A percentile compares a stretch with the other conserved stretches of the same genome.
Conservation (phyloP, 2,329 filamentous ascomycete species). For the Fusarium chuoi region DNA sequence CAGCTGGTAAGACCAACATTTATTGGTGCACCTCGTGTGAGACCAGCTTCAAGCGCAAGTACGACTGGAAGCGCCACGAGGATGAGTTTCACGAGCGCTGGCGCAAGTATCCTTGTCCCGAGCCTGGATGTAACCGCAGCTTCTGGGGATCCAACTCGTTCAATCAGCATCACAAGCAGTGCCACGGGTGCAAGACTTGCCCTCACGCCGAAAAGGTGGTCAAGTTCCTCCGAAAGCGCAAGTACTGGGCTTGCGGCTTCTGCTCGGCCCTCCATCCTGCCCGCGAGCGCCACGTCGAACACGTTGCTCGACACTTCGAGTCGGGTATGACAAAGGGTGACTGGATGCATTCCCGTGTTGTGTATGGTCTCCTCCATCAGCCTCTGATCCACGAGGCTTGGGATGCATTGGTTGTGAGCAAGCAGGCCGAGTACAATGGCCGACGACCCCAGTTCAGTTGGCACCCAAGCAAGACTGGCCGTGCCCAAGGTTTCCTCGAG, state of each 20-base stretch:
- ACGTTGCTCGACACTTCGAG: slow-evolving; percentile 75
- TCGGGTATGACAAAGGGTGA: slow-evolving; percentile 69
- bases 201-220: slow-evolving; percentile 73
- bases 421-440: slow-evolving; percentile 65
- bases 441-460: slow-evolving; percentile 71
- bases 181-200: slow-evolving; percentile 72
- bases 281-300: slow-evolving; percentile 74
- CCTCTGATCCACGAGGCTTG: slow-evolving; percentile 69
- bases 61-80: slow-evolving; percentile 76
- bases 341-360: slow-evolving; percentile 76
- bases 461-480: slow-evolving; percentile 66
- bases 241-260: slow-evolving; percentile 76
- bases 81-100: slow-evolving; percentile 76
- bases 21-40: slow-evolving; percentile 70
- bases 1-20: slow-evolving; percentile 55
- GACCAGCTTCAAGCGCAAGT: slow-evolving; percentile 74
- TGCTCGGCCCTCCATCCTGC: slow-evolving; percentile 71
- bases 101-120: slow-evolving; percentile 74
- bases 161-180: slow-evolving; percentile 74
- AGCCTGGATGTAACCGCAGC: slow-evolving; percentile 70
- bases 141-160: slow-evolving; percentile 76
- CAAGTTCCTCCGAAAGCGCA: slow-evolving; percentile 70
- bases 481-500: slow-evolving; percentile 68
- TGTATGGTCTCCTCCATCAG: slow-evolving; percentile 75
- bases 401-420: slow-evolving; percentile 64